Conservation (phyloP, 2,329 filamentous ascomycete species). For the Cordyceps cateniannulata region DNA sequence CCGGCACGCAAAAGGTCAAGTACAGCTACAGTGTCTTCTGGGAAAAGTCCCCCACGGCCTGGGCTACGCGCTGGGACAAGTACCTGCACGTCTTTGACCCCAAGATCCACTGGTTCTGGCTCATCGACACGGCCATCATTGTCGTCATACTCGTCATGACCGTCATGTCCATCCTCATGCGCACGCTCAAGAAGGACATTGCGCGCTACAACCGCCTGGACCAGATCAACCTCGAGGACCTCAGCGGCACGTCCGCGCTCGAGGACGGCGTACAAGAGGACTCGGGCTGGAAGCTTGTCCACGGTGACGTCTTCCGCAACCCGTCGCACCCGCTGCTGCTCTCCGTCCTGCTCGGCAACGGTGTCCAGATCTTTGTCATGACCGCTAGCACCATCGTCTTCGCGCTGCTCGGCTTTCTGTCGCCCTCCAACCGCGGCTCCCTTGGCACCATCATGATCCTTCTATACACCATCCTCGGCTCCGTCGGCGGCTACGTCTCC, state of each 20-base stretch:
- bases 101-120: conserved; percentile 98
- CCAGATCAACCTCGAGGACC: conserved; percentile 81
- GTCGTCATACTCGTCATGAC: conserved; percentile 87
- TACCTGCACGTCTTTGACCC: conserved; percentile 96
- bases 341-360: conserved; percentile 84
- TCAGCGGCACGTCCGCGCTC: conserved; percentile 69
- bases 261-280: conserved; percentile 96
- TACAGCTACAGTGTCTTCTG: conserved; percentile 95
- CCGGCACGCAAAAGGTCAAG: conserved; percentile 54
- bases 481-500: conserved; percentile 85
- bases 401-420: conserved; percentile 88
- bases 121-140: conserved; percentile 93
- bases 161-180: conserved; percentile 84
- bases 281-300: conserved; percentile 96
- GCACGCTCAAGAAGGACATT: conserved; percentile 90
- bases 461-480: conserved; percentile 87
- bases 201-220: conserved; percentile 94
- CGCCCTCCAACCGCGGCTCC: conserved; percentile 90
- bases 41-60: conserved; percentile 75
- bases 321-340: conserved; percentile 78
- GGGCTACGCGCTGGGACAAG: conserved; percentile 98
- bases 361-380: conserved; percentile 96
- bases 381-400: conserved; percentile 90
- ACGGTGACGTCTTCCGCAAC: conserved; percentile 92
- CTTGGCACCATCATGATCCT: conserved; percentile 89